These are phyloP conservation scores for Neocatenulostroma microsporum DNA, from an alignment of 2,329 filamentous ascomycete species.

Conservation along the genomic window DNA sequence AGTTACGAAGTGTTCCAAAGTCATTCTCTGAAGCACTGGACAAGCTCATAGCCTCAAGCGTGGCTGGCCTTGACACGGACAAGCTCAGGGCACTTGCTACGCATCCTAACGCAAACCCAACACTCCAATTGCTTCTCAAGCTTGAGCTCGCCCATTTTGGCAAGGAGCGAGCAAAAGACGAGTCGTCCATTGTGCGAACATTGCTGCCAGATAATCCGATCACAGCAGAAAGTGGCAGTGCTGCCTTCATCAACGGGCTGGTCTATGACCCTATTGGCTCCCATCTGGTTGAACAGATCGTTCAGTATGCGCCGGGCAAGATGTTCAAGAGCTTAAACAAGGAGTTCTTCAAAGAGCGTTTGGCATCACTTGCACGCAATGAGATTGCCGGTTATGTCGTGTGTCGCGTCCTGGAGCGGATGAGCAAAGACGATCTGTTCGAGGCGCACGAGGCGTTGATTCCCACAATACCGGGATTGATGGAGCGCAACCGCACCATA, in stretches of 20 bases:
- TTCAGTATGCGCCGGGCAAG: conserved; percentile 73
- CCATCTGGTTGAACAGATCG: conserved; percentile 77
- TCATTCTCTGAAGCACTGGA: conserved; percentile 70
- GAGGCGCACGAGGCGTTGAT: conserved; percentile 63
- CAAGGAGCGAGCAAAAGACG: conserved; percentile 57
- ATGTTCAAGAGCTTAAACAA: conserved; percentile 82
- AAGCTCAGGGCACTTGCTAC: conserved; percentile 76
- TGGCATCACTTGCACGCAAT: conserved; percentile 75
- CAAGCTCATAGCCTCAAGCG: conserved; percentile 73
- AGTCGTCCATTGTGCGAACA: conserved; percentile 62
- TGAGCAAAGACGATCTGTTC: conserved; percentile 78
- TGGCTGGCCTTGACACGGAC: conserved; percentile 66
- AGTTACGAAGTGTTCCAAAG: conserved; percentile 54
- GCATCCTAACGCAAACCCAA: conserved; percentile 85
- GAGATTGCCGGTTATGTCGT: conserved; percentile 85
- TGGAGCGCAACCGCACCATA: conserved; percentile 67
- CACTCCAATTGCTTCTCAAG: conserved; percentile 81
- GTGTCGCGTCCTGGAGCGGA: conserved; percentile 69
- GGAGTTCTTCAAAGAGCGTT: conserved; percentile 69
- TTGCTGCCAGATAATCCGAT: conserved; percentile 75
- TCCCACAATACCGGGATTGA: conserved; percentile 63
- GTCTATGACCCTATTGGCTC: conserved; percentile 88
- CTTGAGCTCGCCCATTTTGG: conserved; percentile 71
- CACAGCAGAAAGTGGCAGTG: conserved; percentile 62
- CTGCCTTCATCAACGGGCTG: conserved; percentile 74